A percentile compares a stretch with the other conserved stretches of the same genome.
phyloP scores from a whole-genome alignment of 805 yeast genomes.

The Metschnikowia bowlesiae region DNA sequence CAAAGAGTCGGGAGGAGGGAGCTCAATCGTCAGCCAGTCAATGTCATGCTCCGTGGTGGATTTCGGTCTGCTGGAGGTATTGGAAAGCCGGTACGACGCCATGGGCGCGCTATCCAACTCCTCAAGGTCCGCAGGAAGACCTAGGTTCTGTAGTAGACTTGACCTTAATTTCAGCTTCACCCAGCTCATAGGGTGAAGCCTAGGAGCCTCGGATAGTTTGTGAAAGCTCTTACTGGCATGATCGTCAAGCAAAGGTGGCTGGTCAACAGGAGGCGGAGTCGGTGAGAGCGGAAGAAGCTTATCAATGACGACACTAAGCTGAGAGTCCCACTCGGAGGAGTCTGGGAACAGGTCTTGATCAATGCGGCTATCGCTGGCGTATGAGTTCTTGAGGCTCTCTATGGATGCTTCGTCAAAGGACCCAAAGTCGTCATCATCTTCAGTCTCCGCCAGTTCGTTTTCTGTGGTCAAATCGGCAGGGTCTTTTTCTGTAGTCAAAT shows the following conservation, averaged over 20 bases:
- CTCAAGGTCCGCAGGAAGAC: constrained; percentile 70
- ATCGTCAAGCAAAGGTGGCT: constrained; percentile 21
- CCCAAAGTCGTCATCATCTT: constrained; percentile 36
- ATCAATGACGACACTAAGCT: constrained; percentile 11
- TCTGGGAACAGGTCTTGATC: constrained; percentile 3
- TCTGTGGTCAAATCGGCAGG: background rate
- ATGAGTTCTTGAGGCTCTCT: constrained; percentile 19
- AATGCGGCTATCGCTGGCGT: background rate
- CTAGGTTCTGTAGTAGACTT: constrained; percentile 57
- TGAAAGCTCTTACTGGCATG: constrained; percentile 40
- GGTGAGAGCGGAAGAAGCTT: constrained; percentile 7
- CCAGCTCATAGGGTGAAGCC: constrained; percentile 64
- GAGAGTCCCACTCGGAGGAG: background rate
- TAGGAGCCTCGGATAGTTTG: constrained; percentile 45
- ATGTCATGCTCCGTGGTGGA: constrained; percentile 29
- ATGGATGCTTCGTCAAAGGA: constrained; percentile 35
- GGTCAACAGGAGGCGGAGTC: background rate
- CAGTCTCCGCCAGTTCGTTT: constrained; percentile 6
- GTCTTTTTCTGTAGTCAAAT: too few species aligned
- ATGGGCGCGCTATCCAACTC: constrained; percentile 28
- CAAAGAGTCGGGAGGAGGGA: constrained; percentile 34
- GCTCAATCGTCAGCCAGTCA: constrained; percentile 31
- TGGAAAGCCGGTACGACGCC: background rate
- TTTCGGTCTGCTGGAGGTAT: constrained; percentile 9
- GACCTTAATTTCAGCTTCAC: constrained; percentile 59